These are phyloP conservation scores for Talaromyces pinophilus DNA, from an alignment of 2,329 filamentous ascomycete genomes.

Conservation along the genomic window DNA sequence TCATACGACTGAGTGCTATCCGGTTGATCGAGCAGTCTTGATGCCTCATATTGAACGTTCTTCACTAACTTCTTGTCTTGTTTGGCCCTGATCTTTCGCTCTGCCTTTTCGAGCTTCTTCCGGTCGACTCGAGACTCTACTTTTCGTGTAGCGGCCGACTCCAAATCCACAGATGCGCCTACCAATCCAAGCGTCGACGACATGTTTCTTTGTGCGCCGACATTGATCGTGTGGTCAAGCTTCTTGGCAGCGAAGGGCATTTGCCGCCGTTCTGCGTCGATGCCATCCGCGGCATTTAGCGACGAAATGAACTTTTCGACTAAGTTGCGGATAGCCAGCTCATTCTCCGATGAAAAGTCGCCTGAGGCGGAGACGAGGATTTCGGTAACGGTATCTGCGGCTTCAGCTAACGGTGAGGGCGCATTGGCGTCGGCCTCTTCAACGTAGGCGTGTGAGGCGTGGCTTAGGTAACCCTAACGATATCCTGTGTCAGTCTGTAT, in stretches of 20 bases:
- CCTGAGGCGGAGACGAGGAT: constrained; percentile 92
- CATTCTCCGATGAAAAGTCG: constrained; percentile 68
- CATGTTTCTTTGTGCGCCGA: constrained; percentile 90
- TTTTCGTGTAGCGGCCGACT: constrained; percentile 88
- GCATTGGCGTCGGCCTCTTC: constrained; percentile 69
- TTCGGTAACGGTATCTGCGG: constrained; percentile 79
- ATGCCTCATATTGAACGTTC: constrained; percentile 96
- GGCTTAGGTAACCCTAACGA: constrained; percentile 75
- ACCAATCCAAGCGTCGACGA: constrained; percentile 91
- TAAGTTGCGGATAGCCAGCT: constrained; percentile 76
- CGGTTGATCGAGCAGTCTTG: constrained; percentile 78
- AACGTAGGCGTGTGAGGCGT: constrained; percentile 82
- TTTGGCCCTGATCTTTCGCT: constrained; percentile 95
- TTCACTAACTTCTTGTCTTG: constrained; percentile 99
- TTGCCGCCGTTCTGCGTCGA: constrained; percentile 65
- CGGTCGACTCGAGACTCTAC: constrained; percentile 96
- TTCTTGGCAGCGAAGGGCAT: constrained; percentile 76
- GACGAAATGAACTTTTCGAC: constrained; percentile 87
- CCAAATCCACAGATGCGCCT: constrained; percentile 81
- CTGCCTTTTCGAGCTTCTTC: constrained; percentile 99
- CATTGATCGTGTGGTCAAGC: constrained; percentile 92
- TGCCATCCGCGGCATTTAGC: constrained; percentile 71
- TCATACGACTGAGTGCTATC: constrained; percentile 90
- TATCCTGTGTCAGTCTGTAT: constrained; percentile 14
- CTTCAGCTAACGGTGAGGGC: constrained; percentile 79